phyloP scores from a whole-genome alignment of 768 basidiomycete genomes.

The Cyclocybe cylindracea region DNA sequence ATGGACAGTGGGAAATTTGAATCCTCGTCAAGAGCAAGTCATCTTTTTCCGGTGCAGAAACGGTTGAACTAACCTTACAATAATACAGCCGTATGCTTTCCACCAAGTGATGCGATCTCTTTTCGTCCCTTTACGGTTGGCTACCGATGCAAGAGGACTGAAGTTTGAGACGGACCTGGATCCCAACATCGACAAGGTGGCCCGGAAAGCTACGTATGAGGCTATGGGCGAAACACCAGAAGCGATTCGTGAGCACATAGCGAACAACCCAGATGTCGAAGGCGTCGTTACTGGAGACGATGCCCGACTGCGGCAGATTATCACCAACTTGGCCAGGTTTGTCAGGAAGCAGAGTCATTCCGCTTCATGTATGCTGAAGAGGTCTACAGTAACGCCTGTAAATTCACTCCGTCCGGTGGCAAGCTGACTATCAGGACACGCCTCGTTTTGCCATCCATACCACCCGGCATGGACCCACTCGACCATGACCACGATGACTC shows the following conservation, averaged over 20 bases:
- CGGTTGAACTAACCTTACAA: conserved; percentile 5
- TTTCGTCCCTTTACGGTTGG: conserved; percentile 66
- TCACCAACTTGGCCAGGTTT: conserved; percentile 82
- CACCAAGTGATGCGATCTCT: conserved; percentile 78
- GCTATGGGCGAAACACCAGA: conserved; percentile 54
- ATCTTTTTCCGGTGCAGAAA: not conserved
- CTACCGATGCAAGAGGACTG: conserved; percentile 66
- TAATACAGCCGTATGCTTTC: conserved; percentile 64
- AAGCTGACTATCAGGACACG: conserved; percentile 67
- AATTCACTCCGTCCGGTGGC: conserved; percentile 75
- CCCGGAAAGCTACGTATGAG: conserved; percentile 58
- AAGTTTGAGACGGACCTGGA: conserved; percentile 73
- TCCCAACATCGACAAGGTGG: conserved; percentile 65
- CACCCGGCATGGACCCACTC: conserved; percentile 18
- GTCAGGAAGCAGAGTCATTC: conserved; percentile 1
- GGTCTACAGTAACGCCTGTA: conserved; percentile 66
- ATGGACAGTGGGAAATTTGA: conserved; percentile 89
- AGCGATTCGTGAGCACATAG: conserved; percentile 40
- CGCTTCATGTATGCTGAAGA: not conserved
- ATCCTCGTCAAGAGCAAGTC: conserved; percentile 52
- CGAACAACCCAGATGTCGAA: conserved; percentile 49
- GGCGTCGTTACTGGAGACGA: conserved; percentile 85
- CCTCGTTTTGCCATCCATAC: conserved; percentile 42
- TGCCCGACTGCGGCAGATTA: conserved; percentile 75
- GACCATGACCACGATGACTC: conserved; percentile 9